phyloP scores from a whole-genome alignment of 805 yeast genomes.

The Cyberlindnera maritima region DNA sequence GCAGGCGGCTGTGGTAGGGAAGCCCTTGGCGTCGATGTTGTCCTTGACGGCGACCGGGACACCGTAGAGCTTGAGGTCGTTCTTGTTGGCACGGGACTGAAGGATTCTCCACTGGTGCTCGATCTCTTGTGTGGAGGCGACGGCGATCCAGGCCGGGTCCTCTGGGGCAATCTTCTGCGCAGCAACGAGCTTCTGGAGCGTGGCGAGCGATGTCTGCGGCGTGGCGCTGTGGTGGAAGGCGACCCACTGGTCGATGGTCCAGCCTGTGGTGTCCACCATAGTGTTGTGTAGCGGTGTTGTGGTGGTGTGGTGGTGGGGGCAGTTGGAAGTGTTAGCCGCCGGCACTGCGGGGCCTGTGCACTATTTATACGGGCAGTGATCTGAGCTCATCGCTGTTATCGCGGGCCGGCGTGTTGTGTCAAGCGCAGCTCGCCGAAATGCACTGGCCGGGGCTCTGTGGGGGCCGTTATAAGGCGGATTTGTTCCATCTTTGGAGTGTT shows the following conservation, averaged over 20 bases:
- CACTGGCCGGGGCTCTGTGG: too few species aligned
- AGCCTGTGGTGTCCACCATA: conserved; percentile 44
- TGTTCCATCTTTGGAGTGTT: too few species aligned
- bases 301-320: not conserved
- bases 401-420: conserved; percentile 12
- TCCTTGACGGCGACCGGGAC: conserved; percentile 96
- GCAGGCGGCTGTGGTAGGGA: conserved; percentile 93
- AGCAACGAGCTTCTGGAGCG: conserved; percentile 44
- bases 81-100: conserved; percentile 56
- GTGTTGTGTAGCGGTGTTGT: conserved; percentile 1
- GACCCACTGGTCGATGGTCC: conserved; percentile 82
- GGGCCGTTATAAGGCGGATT: too few species aligned
- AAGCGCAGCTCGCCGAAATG: conserved; percentile 18
- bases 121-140: conserved; percentile 61
- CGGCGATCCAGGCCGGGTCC: conserved; percentile 93
- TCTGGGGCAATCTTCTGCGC: conserved; percentile 43
- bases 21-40: conserved; percentile 83
- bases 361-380: not conserved
- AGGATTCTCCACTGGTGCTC: conserved; percentile 75
- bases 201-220: conserved; percentile 55
- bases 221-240: conserved; percentile 61
- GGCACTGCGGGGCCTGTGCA: not conserved
- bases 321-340: too few species aligned
- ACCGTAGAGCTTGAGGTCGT: conserved; percentile 72
- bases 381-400: conserved; percentile 9